A percentile compares a stretch with the other conserved stretches of the same genome.
These are phyloP conservation scores for Theileria equi DNA, from an alignment of 169 alveolate genomes.

Conservation along the genomic window DNA sequence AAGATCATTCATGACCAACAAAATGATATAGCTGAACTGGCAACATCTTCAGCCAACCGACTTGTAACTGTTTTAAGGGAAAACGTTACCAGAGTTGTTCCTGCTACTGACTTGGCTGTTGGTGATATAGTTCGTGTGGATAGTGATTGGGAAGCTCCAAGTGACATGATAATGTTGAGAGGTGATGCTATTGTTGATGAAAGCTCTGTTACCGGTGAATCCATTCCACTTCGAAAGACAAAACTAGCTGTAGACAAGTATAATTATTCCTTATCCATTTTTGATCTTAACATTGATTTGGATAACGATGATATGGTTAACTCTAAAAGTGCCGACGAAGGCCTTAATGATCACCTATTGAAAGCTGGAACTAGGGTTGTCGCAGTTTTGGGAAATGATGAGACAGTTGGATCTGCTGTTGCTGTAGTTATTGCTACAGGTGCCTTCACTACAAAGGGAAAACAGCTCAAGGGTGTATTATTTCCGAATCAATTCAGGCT, in stretches of 20 bases:
- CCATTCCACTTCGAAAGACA: conserved; percentile 80
- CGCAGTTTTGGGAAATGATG: conserved; percentile 67
- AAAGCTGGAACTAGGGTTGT: conserved; percentile 75
- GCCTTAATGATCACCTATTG: conserved; percentile 50
- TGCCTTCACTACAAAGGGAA: conserved; percentile 89
- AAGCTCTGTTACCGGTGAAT: conserved; percentile 85
- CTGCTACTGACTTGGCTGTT: conserved; percentile 69
- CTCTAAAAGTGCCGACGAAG: not conserved
- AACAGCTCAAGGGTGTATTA: conserved; percentile 87
- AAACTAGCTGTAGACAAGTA: conserved; percentile 60
- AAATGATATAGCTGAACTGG: conserved; percentile 65
- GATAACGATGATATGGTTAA: conserved; percentile 26
- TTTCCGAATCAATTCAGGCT: conserved; percentile 85
- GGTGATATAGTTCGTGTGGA: conserved; percentile 78
- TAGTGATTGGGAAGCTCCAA: conserved; percentile 76
- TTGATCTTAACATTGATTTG: conserved; percentile 67
- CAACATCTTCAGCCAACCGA: conserved; percentile 54
- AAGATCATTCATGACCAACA: conserved; percentile 71
- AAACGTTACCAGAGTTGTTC: conserved; percentile 64
- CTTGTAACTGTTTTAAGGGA: conserved; percentile 70
- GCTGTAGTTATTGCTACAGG: conserved; percentile 91
- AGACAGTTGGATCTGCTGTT: conserved; percentile 62
- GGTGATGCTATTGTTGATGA: conserved; percentile 84
- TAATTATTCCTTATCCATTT: conserved; percentile 49
- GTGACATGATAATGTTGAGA: conserved; percentile 81